Conservation (phyloP, 2,329 filamentous ascomycete genomes). For the Rhinocladiella mackenziei region DNA sequence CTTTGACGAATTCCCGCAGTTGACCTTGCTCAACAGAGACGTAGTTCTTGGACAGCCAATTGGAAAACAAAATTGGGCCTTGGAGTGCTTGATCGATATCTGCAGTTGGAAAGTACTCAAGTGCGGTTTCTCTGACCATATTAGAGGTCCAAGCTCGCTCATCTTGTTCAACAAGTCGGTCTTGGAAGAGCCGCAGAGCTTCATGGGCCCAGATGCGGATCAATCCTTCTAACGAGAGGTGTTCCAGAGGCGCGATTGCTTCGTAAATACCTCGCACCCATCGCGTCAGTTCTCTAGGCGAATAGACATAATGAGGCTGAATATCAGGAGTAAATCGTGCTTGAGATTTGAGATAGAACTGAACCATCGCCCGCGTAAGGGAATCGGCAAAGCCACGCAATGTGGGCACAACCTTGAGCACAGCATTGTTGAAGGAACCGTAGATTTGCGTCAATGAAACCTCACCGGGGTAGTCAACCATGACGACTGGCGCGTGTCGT, state of each 20-base stretch:
- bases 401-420: slow-evolving; percentile 93
- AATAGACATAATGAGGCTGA: slow-evolving; percentile 98
- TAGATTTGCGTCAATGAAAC: slow-evolving; percentile 95
- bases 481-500: slow-evolving; percentile 93
- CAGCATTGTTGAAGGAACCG: slow-evolving; percentile 92
- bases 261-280: slow-evolving; percentile 98
- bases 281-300: slow-evolving; percentile 92
- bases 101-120: slow-evolving; percentile 92
- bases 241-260: slow-evolving; percentile 87
- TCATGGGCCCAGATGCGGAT: slow-evolving; percentile 98
- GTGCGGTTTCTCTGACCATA: slow-evolving; percentile 75
- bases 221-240: slow-evolving; percentile 79
- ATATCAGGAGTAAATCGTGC: slow-evolving; percentile 92
- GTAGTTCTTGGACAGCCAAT: slow-evolving; percentile 99
- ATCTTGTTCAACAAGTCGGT: slow-evolving; percentile 89
- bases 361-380: slow-evolving; percentile 95
- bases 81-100: slow-evolving; percentile 84
- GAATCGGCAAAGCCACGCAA: slow-evolving; percentile 93
- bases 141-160: slow-evolving; percentile 95
- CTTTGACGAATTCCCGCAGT: slow-evolving; percentile 94
- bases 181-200: slow-evolving; percentile 91
- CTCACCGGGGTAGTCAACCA: slow-evolving; percentile 99
- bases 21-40: slow-evolving; percentile 93
- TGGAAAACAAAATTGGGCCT: slow-evolving; percentile 94
- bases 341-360: slow-evolving; percentile 92